Conservation (phyloP, 345 rosid genomes). For the Pugionium dolabratum region DNA sequence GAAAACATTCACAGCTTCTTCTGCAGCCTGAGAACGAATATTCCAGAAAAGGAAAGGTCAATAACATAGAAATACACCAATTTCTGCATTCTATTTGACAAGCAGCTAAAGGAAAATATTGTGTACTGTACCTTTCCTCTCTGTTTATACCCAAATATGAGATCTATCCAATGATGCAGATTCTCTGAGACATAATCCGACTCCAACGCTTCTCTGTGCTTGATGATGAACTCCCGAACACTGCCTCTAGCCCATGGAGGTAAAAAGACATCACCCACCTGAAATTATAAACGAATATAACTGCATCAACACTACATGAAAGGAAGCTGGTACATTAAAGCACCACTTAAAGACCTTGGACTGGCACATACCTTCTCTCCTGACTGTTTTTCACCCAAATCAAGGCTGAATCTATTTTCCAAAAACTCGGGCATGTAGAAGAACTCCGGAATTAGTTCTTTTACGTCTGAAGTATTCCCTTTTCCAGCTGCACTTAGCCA, state of each 20-base stretch:
- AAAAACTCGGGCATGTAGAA: slow-evolving; percentile 97
- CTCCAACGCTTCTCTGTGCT: slow-evolving; percentile 96
- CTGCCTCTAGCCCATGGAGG: slow-evolving; percentile 99
- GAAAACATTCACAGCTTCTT: slow-evolving; percentile 98
- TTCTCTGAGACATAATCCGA: slow-evolving; percentile 93
- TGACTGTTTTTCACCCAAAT: slow-evolving; percentile 96
- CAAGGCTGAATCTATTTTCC: slow-evolving; percentile 78
- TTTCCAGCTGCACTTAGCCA: slow-evolving; percentile 99
- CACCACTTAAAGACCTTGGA: slow-evolving; percentile 24
- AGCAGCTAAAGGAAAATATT: slow-evolving; percentile 17
- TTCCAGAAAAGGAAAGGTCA: slow-evolving; percentile 25
- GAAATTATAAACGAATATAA: slow-evolving; percentile 25
- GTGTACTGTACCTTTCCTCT: slow-evolving; percentile 81
- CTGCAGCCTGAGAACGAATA: slow-evolving; percentile 75
- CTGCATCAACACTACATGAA: slow-evolving; percentile 8
- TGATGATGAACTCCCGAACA: slow-evolving; percentile 81
- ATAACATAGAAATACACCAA: slow-evolving; percentile 26
- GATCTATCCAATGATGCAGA: slow-evolving; percentile 99
- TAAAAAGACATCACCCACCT: slow-evolving; percentile 89
- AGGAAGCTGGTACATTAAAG: slow-evolving; percentile 22
- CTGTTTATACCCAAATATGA: slow-evolving; percentile 96
- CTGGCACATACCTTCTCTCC: slow-evolving; percentile 86
- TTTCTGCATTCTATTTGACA: slow-evolving; percentile 25
- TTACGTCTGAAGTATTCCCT: slow-evolving; percentile 97
- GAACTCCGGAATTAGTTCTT: slow-evolving; percentile 98